Evolutionary conservation across 176 grass and related monocot genomes (phyloP).

Genomic region (Guadua angustifolia): DNA sequence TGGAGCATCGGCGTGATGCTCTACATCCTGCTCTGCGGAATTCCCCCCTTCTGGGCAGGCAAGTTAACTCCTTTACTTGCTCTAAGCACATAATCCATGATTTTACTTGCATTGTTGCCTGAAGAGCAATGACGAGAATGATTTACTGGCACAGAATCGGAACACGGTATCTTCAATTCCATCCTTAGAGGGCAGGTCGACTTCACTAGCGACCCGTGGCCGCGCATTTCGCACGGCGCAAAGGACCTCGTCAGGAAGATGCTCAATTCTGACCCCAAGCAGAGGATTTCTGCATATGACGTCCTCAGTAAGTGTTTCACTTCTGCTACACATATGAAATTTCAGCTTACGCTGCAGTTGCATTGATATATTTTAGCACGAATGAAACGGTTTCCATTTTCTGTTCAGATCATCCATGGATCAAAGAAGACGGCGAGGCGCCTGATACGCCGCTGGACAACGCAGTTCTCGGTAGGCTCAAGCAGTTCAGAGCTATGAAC

Average conservation of each 20-base stretch:
- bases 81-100: neutral
- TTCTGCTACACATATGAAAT: neutral
- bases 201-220: conserved; percentile 80
- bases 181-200: conserved; percentile 77
- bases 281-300: conserved; percentile 73
- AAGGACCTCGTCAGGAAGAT: conserved; percentile 92
- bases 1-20: conserved; percentile 89
- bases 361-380: neutral
- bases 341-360: neutral
- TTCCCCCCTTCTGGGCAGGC: conserved; percentile 90
- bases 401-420: conserved; percentile 79
- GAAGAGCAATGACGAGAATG: neutral
- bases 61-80: conserved; percentile 21
- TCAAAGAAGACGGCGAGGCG: conserved; percentile 88
- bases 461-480: conserved; percentile 70
- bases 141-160: conserved; percentile 56
- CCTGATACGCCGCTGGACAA: conserved; percentile 84
- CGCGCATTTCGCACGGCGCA: conserved; percentile 61
- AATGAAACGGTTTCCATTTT: neutral
- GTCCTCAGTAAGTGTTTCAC: conserved; percentile 64
- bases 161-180: conserved; percentile 84
- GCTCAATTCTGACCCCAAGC: conserved; percentile 69
- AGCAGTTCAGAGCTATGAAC: conserved; percentile 93
- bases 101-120: neutral
- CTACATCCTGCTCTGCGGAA: conserved; percentile 82